Evolutionary conservation across 352 stramenopile genomes (phyloP).

Genomic region (Salisapilia sapeloensis): DNA sequence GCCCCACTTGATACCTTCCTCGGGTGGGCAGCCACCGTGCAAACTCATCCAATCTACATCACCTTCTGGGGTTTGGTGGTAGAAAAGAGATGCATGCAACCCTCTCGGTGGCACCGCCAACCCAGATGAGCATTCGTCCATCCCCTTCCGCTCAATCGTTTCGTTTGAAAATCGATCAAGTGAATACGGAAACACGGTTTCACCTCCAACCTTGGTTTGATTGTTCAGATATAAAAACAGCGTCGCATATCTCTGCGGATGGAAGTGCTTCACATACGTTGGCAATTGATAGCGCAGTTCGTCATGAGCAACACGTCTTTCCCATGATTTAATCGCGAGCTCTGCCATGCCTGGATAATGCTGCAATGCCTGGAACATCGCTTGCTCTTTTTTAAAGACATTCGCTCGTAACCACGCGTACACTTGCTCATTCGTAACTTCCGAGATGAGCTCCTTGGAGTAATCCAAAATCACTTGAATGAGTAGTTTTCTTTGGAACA

Average conservation of each 20-base stretch:
- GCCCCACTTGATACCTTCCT: slow-evolving; percentile 75
- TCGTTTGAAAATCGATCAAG: slow-evolving; percentile 54
- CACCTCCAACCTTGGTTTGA: slow-evolving; percentile 86
- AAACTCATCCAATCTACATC: slow-evolving; percentile 59
- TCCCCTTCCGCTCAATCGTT: slow-evolving; percentile 47
- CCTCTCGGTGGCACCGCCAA: slow-evolving; percentile 51
- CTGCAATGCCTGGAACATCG: slow-evolving; percentile 47
- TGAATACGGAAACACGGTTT: slow-evolving; percentile 95
- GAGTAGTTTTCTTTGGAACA: slow-evolving; percentile 40
- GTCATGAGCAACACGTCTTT: slow-evolving; percentile 15
- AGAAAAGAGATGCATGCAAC: slow-evolving; percentile 70
- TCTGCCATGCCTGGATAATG: slow-evolving; percentile 37
- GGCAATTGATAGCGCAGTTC: slow-evolving; percentile 41
- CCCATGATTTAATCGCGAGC: slow-evolving; percentile 52
- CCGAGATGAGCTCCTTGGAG: slow-evolving; percentile 23
- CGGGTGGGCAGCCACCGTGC: slow-evolving; percentile 69
- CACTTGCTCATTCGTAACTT: slow-evolving; percentile 48
- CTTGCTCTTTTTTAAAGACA: slow-evolving; percentile 31
- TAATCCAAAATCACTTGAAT: slow-evolving; percentile 54
- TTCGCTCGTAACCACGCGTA: slow-evolving; percentile 60
- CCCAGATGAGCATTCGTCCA: slow-evolving; percentile 64
- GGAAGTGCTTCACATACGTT: slow-evolving; percentile 49
- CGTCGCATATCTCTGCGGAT: slow-evolving; percentile 91
- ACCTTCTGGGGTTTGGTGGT: slow-evolving; percentile 64
- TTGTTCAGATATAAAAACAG: slow-evolving; percentile 96